phyloP scores from a whole-genome alignment of 2,329 filamentous ascomycete genomes.

The Arthroderma uncinatum region DNA sequence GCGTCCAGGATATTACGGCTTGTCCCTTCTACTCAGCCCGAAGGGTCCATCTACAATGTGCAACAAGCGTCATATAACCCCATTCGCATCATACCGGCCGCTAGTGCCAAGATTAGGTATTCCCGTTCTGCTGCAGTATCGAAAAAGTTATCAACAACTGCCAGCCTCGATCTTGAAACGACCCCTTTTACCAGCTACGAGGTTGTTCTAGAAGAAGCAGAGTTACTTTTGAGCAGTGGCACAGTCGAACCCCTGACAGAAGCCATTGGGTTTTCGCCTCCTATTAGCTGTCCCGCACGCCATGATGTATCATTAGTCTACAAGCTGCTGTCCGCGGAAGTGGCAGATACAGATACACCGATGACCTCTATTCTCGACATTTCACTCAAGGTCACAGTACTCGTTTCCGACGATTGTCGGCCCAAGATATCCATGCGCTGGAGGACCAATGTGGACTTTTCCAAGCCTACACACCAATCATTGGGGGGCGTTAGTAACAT shows the following conservation, averaged over 20 bases:
- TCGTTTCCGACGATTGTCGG: conserved; percentile 31
- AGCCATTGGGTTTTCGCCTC: conserved; percentile 25
- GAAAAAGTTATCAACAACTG: conserved; percentile 38
- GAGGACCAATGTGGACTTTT: conserved; percentile 41
- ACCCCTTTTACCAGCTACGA: conserved; percentile 42
- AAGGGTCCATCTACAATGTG: conserved; percentile 43
- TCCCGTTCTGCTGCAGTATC: conserved; percentile 30
- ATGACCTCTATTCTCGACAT: conserved; percentile 37
- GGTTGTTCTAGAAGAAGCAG: conserved; percentile 39
- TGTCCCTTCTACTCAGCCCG: conserved; percentile 40
- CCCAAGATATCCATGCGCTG: conserved; percentile 40
- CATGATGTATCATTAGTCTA: conserved; percentile 50
- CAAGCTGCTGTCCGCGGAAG: conserved; percentile 33
- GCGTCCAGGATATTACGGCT: conserved; percentile 48
- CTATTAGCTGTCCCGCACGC: conserved; percentile 39
- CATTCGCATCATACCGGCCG: conserved; percentile 45
- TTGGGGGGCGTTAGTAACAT: conserved; percentile 35
- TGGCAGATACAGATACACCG: conserved; percentile 20
- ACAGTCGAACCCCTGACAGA: conserved; percentile 35
- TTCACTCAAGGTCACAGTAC: conserved; percentile 33
- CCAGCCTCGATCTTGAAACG: conserved; percentile 46
- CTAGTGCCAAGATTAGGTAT: conserved; percentile 47
- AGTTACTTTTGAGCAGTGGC: conserved; percentile 39
- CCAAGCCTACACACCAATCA: conserved; percentile 36
- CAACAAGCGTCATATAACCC: conserved; percentile 42